Conservation (phyloP, 805 yeast genomes). For the Saccharomycopsis babjevae region DNA sequence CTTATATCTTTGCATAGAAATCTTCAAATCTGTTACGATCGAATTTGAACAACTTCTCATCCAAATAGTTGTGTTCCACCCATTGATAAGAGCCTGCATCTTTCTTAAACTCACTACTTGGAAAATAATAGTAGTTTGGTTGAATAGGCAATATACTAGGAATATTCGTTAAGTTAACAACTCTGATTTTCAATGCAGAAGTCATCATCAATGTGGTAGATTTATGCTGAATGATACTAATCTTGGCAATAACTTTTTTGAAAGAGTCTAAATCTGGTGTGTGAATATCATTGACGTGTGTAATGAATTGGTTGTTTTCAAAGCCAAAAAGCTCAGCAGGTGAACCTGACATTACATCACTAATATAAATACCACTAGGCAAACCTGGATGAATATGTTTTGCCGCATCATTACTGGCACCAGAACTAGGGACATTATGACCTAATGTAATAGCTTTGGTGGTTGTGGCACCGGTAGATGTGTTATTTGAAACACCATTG, state of each 20-base stretch:
- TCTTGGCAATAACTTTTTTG: slow-evolving; percentile 19
- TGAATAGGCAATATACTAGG: slow-evolving; percentile 19
- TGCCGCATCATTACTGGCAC: slow-evolving; percentile 7
- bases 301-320: slow-evolving; percentile 17
- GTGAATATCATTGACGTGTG: slow-evolving; percentile 19
- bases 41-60: slow-evolving; percentile 19
- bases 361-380: slow-evolving; percentile 17
- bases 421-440: slow-evolving; percentile 3
- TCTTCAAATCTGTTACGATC: slow-evolving; percentile 19
- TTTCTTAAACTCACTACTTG: slow-evolving; percentile 53
- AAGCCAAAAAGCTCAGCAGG: slow-evolving; percentile 18
- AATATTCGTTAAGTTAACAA: slow-evolving; percentile 17
- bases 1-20: slow-evolving; percentile 16
- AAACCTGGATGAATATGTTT: slow-evolving; percentile 19
- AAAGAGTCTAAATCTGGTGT: slow-evolving; percentile 19
- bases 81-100: slow-evolving; percentile 38
- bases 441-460: slow-evolving; percentile 17
- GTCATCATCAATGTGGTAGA: slow-evolving; percentile 19
- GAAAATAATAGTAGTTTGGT: slow-evolving; percentile 24
- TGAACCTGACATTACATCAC: slow-evolving; percentile 19
- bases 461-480: slow-evolving; percentile 17
- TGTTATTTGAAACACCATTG: slow-evolving; percentile 17
- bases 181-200: slow-evolving; percentile 18
- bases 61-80: slow-evolving; percentile 32
- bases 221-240: slow-evolving; percentile 19